Evolutionary conservation across 2,329 filamentous ascomycete genomes (phyloP), one percentile per base, ranked within the genome.

Genomic region (Atkinsonella hypoxylon): DNA sequence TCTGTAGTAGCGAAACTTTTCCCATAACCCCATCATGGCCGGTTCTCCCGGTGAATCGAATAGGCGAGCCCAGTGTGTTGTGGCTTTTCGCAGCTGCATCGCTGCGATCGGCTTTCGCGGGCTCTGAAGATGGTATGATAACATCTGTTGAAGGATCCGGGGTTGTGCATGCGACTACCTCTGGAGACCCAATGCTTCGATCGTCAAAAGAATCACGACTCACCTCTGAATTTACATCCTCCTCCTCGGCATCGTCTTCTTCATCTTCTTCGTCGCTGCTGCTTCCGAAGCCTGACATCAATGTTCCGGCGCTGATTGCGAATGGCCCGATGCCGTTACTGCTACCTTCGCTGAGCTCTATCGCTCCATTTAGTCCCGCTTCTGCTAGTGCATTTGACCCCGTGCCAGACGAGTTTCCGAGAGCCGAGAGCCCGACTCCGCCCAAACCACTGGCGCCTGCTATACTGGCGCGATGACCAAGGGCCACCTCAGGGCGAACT

Each of bases 221-320:
- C 70, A 83, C 81, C 80, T 83, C 81, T 55, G 75, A 81, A 62
- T 78, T 79, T 39, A 80, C 79, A 54, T 88, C 85, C 58, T 88
- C 85, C 57, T 91, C 84, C 57, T 85, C 85, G 52, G 88, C 87
- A 54, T 95, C 88, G 70, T 89, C 86, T 55, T 96, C 91, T 59
- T 96, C 91, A 56, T 97, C 93, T 57, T 97, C 93, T 67, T 96
- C 91, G 59, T 95, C 89, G 61, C 89, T 95, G 46, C 87, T 93
- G 69, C 89, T 95, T 62, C 89, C 90, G 68, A 97, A 97, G 48
- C 90, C 89, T 62, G 87, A 91, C 68, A 93, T 79, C 53, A 95
- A 72, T 31, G 86, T 85, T 47, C 85, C 85, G 40, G 82, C 78
- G 61, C 81, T 83, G 59, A 87, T 80, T 41, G 82, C 81, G 64